A percentile compares a stretch with the other conserved stretches of the same genome.
Conservation (phyloP, 495 filamentous ascomycete genomes). For the Daldinia childiae region DNA sequence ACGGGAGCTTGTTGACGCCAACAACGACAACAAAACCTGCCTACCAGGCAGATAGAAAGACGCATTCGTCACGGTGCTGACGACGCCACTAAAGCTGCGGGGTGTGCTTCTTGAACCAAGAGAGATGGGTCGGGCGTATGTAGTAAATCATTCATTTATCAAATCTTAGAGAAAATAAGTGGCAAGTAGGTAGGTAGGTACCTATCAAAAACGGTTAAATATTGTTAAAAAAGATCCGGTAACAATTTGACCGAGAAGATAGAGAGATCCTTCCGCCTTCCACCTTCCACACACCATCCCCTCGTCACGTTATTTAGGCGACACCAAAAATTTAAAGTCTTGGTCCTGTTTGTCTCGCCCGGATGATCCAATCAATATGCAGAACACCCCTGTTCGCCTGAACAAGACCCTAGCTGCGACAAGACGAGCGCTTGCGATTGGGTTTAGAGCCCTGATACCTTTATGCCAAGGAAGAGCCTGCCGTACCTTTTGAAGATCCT, state of each 20-base stretch:
- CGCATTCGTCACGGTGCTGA: constrained; percentile 21
- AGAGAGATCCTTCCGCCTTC: constrained; percentile 46
- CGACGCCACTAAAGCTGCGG: constrained; percentile 13
- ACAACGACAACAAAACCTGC: not conserved
- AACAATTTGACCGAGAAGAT: constrained; percentile 27
- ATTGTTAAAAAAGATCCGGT: constrained; percentile 11
- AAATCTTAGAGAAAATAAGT: not conserved
- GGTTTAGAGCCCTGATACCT: constrained; percentile 36
- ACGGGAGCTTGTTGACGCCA: constrained; percentile 13
- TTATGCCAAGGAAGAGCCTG: constrained; percentile 46
- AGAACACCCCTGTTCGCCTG: constrained; percentile 50
- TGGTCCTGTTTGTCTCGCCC: constrained; percentile 46
- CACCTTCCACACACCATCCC: constrained; percentile 56
- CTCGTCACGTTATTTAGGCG: constrained; percentile 54
- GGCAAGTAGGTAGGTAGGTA: constrained; percentile 9
- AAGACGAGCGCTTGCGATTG: constrained; percentile 52
- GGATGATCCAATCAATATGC: constrained; percentile 47
- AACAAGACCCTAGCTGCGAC: constrained; percentile 44
- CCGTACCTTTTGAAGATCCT: constrained; percentile 38
- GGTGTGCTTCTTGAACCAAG: constrained; percentile 1
- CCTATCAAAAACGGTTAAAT: not conserved
- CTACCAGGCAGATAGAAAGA: constrained; percentile 25
- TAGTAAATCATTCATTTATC: constrained; percentile 13
- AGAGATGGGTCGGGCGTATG: not conserved
- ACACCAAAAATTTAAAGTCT: constrained; percentile 48